A percentile compares a stretch with the other conserved stretches of the same genome.
Conservation (phyloP, 805 yeast genomes). For the Jamesozyma hellenica region DNA sequence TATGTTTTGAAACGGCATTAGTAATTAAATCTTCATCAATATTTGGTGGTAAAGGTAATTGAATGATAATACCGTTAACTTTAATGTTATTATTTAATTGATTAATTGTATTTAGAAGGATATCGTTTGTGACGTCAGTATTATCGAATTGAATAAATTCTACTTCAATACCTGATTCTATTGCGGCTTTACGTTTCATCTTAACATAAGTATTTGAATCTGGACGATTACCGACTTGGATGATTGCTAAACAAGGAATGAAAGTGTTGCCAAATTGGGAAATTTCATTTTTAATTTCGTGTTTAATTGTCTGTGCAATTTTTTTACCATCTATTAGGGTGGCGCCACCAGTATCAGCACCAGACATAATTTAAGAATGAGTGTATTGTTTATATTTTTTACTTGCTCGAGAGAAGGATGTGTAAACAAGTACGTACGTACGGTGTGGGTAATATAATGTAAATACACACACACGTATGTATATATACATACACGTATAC, state of each 20-base stretch:
- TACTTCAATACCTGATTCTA: slow-evolving; percentile 69
- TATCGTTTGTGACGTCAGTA: slow-evolving; percentile 36
- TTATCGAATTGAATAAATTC: slow-evolving; percentile 54
- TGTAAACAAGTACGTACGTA: too few species aligned
- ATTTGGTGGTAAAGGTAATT: slow-evolving; percentile 78
- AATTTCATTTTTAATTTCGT: slow-evolving; percentile 43
- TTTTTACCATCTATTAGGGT: slow-evolving; percentile 49
- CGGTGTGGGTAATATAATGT: too few species aligned
- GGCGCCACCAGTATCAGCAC: too few species aligned
- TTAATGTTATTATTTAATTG: slow-evolving; percentile 60
- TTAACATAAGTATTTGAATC: slow-evolving; percentile 88
- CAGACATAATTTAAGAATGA: too few species aligned
- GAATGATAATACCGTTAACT: slow-evolving; percentile 82
- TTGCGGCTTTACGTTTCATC: slow-evolving; percentile 84
- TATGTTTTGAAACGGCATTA: slow-evolving; percentile 64
- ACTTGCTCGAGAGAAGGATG: too few species aligned
- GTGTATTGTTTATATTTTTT: too few species aligned
- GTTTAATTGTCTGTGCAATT: slow-evolving; percentile 44
- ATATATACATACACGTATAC: too few species aligned
- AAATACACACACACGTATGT: too few species aligned
- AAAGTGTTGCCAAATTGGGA: slow-evolving; percentile 38
- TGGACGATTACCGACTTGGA: slow-evolving; percentile 84
- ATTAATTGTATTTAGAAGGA: slow-evolving; percentile 48
- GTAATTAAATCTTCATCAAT: slow-evolving; percentile 74
- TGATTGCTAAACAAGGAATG: slow-evolving; percentile 66